Evolutionary conservation across 305 asterid genomes (phyloP), one percentile per base, ranked within the genome.

Genomic region (Rubia balearica): DNA sequence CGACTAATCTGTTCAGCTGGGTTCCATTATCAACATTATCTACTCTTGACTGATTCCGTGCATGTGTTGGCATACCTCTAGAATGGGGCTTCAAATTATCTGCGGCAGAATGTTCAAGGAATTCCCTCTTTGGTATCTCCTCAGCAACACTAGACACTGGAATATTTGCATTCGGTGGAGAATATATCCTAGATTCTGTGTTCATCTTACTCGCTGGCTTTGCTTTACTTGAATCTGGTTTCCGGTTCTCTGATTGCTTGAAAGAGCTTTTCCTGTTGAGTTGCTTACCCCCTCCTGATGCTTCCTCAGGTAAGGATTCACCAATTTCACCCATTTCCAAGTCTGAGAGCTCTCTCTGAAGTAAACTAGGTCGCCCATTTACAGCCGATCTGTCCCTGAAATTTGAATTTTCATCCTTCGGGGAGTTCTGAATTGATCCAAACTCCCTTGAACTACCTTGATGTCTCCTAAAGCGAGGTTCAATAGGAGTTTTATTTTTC

Each of bases 321-420:
- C 97, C 89, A 74, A 92, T 80, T 83, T 92, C 99, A 81, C 98
- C 99, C 84, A 87, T 74, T 84, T 92, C 98, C 87, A 92, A 82
- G 68, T 90, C 99, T 30, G 97, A 87, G 75, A 71, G 79, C 85
- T 87, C 96, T 74, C 98, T 88, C 74, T 79, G 88, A 71, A 90
- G 95, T 49, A 75, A 77, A 75, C 73, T 75, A 19, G 81, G 82
- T 55, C 81, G 82, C 56, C 90, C 96, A 82, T 88, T 90, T 75
- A 80, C 67, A 62, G 77, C 70, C 38, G 90, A 80, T 76, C 82
- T 88, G 78, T 80, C 80, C 55, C 74, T 55, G 22, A 63, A 65
- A 76, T 56, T 85, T 56, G 63, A 57, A 70, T 78, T 81, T 62
- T 71, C 89, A 80, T 83, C 87, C 83, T 86, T 82, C 51, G 89